A percentile compares a stretch with the other conserved stretches of the same genome.
Conservation (phyloP, 768 basidiomycete species). For the Amanita pallidorosea region DNA sequence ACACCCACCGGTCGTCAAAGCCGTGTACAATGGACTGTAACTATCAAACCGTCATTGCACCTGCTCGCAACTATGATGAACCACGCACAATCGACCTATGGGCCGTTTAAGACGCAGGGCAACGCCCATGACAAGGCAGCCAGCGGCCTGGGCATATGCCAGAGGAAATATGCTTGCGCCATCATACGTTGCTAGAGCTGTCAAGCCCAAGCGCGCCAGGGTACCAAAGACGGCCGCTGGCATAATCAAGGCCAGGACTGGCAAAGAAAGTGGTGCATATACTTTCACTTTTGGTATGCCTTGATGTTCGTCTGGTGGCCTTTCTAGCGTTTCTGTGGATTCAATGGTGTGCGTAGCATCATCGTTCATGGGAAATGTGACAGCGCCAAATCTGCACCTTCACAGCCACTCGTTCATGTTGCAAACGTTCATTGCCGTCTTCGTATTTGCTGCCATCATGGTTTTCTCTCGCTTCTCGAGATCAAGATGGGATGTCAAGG, state of each 20-base stretch:
- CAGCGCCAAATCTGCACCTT: too few species aligned
- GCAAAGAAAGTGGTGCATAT: constrained; percentile 45
- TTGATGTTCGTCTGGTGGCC: constrained; percentile 20
- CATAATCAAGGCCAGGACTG: constrained; percentile 61
- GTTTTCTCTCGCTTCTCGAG: constrained; percentile 16
- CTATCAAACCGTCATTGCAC: constrained; percentile 24
- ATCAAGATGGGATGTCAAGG: constrained; percentile 39
- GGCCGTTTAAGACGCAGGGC: constrained; percentile 59
- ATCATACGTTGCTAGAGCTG: constrained; percentile 63
- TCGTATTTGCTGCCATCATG: background rate
- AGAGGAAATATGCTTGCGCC: constrained; percentile 72
- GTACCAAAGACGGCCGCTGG: constrained; percentile 82
- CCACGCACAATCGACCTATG: constrained; percentile 62
- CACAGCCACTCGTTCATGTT: background rate
- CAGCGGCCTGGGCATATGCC: constrained; percentile 76
- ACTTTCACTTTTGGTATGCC: constrained; percentile 20
- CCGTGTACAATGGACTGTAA: constrained; percentile 82
- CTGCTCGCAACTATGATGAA: background rate
- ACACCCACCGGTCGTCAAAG: constrained; percentile 65
- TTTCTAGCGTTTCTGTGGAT: constrained; percentile 24
- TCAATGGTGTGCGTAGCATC: constrained; percentile 9
- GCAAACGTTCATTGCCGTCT: background rate
- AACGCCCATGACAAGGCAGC: constrained; percentile 90
- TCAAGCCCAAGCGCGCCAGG: constrained; percentile 70
- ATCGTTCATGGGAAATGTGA: background rate